Evolutionary conservation across 2,329 filamentous ascomycete species (phyloP), one percentile per base, ranked within the genome.

Genomic region (Emydomyces testavorans): DNA sequence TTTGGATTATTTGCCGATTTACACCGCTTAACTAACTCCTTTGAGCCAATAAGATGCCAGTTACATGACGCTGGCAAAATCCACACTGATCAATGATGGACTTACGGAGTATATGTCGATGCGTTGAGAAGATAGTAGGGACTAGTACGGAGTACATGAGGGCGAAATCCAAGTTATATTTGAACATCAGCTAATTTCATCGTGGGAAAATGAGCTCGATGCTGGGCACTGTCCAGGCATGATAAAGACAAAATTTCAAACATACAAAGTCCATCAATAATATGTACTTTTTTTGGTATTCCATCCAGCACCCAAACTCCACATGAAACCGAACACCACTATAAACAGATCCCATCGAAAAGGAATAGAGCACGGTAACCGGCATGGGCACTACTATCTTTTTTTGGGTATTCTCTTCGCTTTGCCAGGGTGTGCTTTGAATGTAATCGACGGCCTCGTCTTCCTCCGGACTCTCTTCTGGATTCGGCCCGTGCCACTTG

Each of bases 371-470:
- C 26, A 18, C 20, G 2, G n/a, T 1, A 26, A 26, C n/a, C 18
- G 11, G 3, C 10, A 13, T 29, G 16, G 29, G n/a, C 18, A 37
- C 29, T 31, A 13, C 24, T 54, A 66, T 50, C 63, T 65, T 49
- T 57, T 65, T 54, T 61, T 64, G 4, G 59, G 49, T 11, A 52
- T 46, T 52, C 58, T 62, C 54, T 62, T 60, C 23, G 49, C 47
- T 52, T 67, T 61, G 21, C 58, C 58, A 40, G 58, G 55, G 41
- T 58, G 60, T 37, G 59, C 49, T 35, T 59, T 55, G 49, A 70
- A 70, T 8, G 66, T 62, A 49, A 70, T 69, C 7, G 63, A 64
- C 43, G 62, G 60, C 42, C 62, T 62, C 28, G 59, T 58, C 53
- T 61, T 63, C 50, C 61, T 61, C 37, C 61, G 62, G 46, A 61